Percentiles rank a stretch among this genome's conserved stretches.
phyloP scores from a whole-genome alignment of 2,329 filamentous ascomycete species.

The Claviceps maximensis region DNA sequence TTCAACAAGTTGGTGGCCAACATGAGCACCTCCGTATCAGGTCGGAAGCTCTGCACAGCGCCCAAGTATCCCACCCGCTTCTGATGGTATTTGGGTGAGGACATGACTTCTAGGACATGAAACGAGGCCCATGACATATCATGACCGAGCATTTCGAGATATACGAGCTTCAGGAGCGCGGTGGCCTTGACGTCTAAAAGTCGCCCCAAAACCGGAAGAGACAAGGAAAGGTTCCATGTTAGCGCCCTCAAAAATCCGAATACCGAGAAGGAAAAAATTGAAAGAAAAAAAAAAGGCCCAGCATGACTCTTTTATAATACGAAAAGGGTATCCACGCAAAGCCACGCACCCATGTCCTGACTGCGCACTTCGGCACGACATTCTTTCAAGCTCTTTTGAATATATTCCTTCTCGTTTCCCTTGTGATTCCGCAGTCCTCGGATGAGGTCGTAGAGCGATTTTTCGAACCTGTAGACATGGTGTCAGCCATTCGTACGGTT shows the following conservation, averaged over 20 bases:
- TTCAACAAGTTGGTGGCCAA: slow-evolving; percentile 92
- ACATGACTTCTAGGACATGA: slow-evolving; percentile 98
- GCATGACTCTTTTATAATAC: background rate
- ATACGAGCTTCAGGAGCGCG: slow-evolving; percentile 87
- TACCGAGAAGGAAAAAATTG: background rate
- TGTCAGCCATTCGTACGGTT: background rate
- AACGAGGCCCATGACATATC: slow-evolving; percentile 99
- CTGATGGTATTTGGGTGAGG: slow-evolving; percentile 82
- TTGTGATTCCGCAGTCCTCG: slow-evolving; percentile 91
- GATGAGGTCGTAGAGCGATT: slow-evolving; percentile 97
- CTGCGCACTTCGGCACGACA: slow-evolving; percentile 85
- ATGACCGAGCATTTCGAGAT: slow-evolving; percentile 97
- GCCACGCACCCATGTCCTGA: slow-evolving; percentile 73
- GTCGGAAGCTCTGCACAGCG: slow-evolving; percentile 88
- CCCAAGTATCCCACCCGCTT: slow-evolving; percentile 92
- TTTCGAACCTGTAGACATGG: slow-evolving; percentile 71
- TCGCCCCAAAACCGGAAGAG: background rate
- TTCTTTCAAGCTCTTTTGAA: slow-evolving; percentile 86
- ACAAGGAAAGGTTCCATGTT: background rate
- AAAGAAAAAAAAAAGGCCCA: background rate
- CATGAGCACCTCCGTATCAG: slow-evolving; percentile 96
- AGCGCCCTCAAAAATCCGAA: background rate
- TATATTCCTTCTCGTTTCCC: slow-evolving; percentile 88
- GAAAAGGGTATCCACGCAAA: background rate
- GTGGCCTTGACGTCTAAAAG: slow-evolving; percentile 79